Base-by-base conservation (phyloP, 306 rosid genomes). In the Inga oerstediana region DNA sequence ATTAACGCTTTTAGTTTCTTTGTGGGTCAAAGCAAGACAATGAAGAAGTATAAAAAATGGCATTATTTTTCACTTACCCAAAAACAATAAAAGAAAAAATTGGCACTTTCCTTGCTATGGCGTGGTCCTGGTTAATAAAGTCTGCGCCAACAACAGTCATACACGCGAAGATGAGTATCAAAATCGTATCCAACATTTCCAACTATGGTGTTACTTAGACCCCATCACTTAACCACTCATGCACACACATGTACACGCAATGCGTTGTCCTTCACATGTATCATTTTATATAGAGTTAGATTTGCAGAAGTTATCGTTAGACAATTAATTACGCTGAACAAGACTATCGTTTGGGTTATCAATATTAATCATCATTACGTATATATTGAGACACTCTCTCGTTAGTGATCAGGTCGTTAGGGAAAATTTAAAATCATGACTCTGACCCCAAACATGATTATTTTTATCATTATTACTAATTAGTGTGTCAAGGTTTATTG, bases 341-440 rank as follows among this genome's bases (percentile, higher is more conserved):
- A 43, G 43, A 17, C 66, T 81, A 76, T 10, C 15, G 11, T 30
- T 30, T 16, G 44, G 24, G 22, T 32, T 49, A 58, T 68, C n/a
- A 30, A 30, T 65, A 58, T 68, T 87, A 80, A 59, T 80, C 74
- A 68, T 71, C 41, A 65, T 59, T 74, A 49, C 58, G 15, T 20
- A 61, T 34, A 5, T 52, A 17, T 16, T 16, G 24, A 56, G 30
- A 56, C 27, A 74, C 69, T 20, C 1, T 12, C 10, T 56, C 41
- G 34, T 56, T 41, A 66, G 4, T 59, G 65, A 49, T 59, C 69
- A 80, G 77, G 51, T 41, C 66, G 73, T 79, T 81, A 74, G 83
- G 79, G 74, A 43, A 68, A 68, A 20, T 32, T 52, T 75, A 32
- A 58, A 69, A 75, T 67, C 10, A 44, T 74, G 68, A 73, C 74